phyloP scores from a whole-genome alignment of 1,284 basidiomycete species.

The Ceratobasidium sp. region DNA sequence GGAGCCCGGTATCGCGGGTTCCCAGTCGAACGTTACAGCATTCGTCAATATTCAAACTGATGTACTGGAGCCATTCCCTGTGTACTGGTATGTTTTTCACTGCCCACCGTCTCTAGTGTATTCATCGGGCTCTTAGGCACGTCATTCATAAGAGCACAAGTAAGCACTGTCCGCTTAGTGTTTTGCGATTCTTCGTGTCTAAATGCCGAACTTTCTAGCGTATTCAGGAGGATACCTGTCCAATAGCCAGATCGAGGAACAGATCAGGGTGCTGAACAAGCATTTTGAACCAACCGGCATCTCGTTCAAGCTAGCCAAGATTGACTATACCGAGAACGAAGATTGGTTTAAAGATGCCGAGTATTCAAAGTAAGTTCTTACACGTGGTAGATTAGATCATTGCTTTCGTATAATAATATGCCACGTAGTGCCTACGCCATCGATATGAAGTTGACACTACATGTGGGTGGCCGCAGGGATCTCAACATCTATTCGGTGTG shows the following conservation, averaged over 20 bases:
- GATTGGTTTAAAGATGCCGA: background rate
- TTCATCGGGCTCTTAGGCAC: background rate
- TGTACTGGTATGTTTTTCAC: too few species aligned
- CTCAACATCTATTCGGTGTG: constrained; percentile 13
- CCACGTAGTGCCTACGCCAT: background rate
- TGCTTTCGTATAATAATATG: background rate
- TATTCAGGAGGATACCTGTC: background rate
- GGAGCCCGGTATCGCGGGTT: too few species aligned
- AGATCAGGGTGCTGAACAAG: background rate
- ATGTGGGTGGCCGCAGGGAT: background rate
- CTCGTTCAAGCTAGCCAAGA: background rate
- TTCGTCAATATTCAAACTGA: too few species aligned
- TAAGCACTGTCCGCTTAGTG: background rate
- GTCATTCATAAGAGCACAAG: background rate
- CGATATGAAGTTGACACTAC: background rate
- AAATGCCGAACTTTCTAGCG: background rate
- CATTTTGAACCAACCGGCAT: background rate
- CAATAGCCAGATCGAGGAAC: background rate
- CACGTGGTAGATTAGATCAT: background rate
- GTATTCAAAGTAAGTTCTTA: background rate
- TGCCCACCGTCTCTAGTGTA: too few species aligned
- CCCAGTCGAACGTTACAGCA: too few species aligned
- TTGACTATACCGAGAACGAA: background rate
- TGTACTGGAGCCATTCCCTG: too few species aligned
- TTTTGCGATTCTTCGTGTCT: background rate